Base-by-base conservation (phyloP, 371 early-diverging fungal genomes). In the Mucor lusitanicus region DNA sequence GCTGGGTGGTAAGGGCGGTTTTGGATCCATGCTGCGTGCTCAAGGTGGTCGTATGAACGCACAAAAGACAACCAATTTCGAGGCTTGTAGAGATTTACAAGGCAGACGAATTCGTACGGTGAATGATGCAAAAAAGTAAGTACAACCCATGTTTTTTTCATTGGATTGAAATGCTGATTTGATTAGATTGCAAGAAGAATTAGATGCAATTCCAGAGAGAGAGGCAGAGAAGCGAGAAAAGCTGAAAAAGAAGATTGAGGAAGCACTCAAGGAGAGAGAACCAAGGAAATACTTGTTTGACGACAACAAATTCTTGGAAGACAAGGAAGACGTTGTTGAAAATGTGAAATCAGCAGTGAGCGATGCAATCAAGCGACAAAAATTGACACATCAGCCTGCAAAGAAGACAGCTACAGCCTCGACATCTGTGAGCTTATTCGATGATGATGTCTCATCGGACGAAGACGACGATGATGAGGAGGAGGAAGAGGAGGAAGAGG, bases 1-100 rank as follows among this genome's bases (percentile, higher is more conserved):
- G 21, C 35, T 70, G 3, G 96, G 96, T 33, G 98, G 98, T 39
- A 97, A 98, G 69, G 99, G 99, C 59, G 99, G 99, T 25, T 98
- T 98, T 76, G 99, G 99, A 17, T 91, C 91, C 66, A 93, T 92
- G 90, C 80, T 98, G 68, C 90, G 98, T 73, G 94, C 97, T 0
- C 96, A 96, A 74, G 98, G 98, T 69, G 97, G 92, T 33, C 87
- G 91, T 37, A 96, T 95, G 95, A 88, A 94, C 58, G 88, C 92
- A 11, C 90, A 93, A 73, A 95, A 95, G 71, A 91, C 96, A 0
- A 95, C 94, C 32, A 96, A 95, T 78, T 92, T 87, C 63, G 99
- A 98, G 70, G 90, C 92, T 8, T 98, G 98, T 79, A 84, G 99
- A 40, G 98, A 98, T 82, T 83, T 97, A 55, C 90, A 90, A 58